These are phyloP conservation scores for Choiromyces venosus DNA, from an alignment of 495 filamentous ascomycete species.

Conservation along the genomic window DNA sequence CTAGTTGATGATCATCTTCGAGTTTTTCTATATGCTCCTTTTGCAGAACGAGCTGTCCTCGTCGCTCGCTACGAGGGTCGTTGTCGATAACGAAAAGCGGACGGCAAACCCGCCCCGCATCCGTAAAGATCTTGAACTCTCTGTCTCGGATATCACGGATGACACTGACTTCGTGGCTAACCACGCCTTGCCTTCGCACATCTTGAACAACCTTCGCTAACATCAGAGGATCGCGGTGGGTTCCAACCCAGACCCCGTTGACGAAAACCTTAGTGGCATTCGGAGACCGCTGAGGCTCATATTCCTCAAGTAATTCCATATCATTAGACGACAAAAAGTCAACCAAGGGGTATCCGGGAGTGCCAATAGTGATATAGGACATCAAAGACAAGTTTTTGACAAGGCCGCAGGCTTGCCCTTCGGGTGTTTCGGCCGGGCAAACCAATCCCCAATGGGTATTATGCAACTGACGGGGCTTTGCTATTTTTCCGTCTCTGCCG, in stretches of 20 bases:
- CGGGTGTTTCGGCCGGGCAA: conserved; percentile 94
- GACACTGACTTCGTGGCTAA: conserved; percentile 84
- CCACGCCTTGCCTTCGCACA: conserved; percentile 65
- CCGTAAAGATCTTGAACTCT: conserved; percentile 98
- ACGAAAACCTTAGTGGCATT: conserved; percentile 97
- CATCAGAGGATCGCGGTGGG: conserved; percentile 73
- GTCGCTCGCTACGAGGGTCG: conserved; percentile 59
- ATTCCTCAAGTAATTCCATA: conserved; percentile 96
- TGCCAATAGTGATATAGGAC: conserved; percentile 95
- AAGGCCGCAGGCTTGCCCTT: conserved; percentile 96
- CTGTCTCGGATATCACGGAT: conserved; percentile 92
- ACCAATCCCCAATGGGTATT: conserved; percentile 99
- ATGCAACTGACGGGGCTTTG: conserved; percentile 94
- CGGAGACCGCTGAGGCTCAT: conserved; percentile 79
- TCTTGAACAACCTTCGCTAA: conserved; percentile 70
- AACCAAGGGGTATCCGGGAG: conserved; percentile 78
- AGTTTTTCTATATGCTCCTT: conserved; percentile 69
- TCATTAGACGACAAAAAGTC: conserved; percentile 90
- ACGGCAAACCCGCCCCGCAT: conserved; percentile 88
- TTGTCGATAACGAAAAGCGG: conserved; percentile 88
- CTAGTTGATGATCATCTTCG: conserved; percentile 63
- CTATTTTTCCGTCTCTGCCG: conserved; percentile 94
- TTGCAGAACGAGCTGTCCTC: conserved; percentile 72
- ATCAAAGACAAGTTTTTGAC: conserved; percentile 98
- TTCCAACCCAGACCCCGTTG: conserved; percentile 95